A percentile compares a stretch with the other conserved stretches of the same genome.
Conservation (phyloP, 1,284 basidiomycete genomes). For the Apiotrichum mycotoxinovorans region DNA sequence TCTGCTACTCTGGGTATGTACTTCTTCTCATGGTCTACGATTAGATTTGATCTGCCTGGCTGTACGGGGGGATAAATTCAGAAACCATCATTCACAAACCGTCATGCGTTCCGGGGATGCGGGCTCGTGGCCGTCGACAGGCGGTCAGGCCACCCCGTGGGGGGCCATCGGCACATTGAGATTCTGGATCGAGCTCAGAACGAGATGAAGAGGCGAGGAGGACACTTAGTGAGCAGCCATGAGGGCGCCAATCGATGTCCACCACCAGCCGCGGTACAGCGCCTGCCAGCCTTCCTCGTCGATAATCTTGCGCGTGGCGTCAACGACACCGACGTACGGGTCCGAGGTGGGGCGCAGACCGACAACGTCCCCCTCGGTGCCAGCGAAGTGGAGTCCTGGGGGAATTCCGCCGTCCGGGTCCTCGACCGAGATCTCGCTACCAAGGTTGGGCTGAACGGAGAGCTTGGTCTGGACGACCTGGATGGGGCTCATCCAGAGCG, state of each 20-base stretch:
- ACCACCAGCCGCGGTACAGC: slow-evolving; percentile 83
- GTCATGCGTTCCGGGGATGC: too few species aligned
- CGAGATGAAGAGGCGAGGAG: too few species aligned
- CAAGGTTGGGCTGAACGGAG: slow-evolving; percentile 78
- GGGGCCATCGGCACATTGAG: too few species aligned
- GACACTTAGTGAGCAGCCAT: slow-evolving; percentile 1
- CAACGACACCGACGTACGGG: slow-evolving; percentile 74
- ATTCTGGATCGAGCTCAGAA: too few species aligned
- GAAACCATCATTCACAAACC: too few species aligned
- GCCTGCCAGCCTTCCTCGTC: slow-evolving; percentile 75
- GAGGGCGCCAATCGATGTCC: slow-evolving; percentile 67
- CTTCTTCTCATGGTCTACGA: too few species aligned
- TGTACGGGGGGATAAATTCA: too few species aligned
- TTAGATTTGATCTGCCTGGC: too few species aligned
- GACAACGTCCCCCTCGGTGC: slow-evolving; percentile 80
- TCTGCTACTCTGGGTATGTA: not conserved
- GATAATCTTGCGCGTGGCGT: slow-evolving; percentile 74
- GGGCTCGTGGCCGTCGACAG: too few species aligned
- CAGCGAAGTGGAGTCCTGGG: slow-evolving; percentile 60
- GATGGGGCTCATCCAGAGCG: slow-evolving; percentile 67
- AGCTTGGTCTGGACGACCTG: slow-evolving; percentile 78
- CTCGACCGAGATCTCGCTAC: slow-evolving; percentile 56
- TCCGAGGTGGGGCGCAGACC: slow-evolving; percentile 77
- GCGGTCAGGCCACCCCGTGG: too few species aligned
- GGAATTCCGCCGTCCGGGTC: slow-evolving; percentile 61